Conservation (phyloP, 1,284 basidiomycete species). For the Apiotrichum porosum region DNA sequence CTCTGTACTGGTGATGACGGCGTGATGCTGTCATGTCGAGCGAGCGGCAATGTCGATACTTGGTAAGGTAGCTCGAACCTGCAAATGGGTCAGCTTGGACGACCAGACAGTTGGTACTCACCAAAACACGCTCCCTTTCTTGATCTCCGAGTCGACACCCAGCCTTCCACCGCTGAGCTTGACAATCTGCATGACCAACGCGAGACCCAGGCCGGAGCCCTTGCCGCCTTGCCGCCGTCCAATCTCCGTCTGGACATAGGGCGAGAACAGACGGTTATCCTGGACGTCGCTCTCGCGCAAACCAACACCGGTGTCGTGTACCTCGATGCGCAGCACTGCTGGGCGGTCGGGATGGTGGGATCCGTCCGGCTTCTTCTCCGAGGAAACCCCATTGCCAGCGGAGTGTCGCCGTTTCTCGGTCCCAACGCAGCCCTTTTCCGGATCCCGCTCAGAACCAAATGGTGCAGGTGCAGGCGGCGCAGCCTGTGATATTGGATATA, state of each 20-base stretch:
- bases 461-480: too few species aligned
- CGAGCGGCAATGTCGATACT: too few species aligned
- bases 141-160: constrained; percentile 52
- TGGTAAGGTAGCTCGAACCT: too few species aligned
- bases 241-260: constrained; percentile 50
- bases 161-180: constrained; percentile 73
- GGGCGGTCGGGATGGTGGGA: constrained; percentile 4
- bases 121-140: constrained; percentile 46
- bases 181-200: constrained; percentile 83
- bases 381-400: too few species aligned
- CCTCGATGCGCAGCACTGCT: constrained; percentile 67
- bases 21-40: too few species aligned
- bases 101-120: neutral
- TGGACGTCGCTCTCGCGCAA: constrained; percentile 67
- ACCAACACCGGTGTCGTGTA: constrained; percentile 73
- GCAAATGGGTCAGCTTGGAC: too few species aligned
- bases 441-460: too few species aligned
- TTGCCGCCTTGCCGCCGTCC: constrained; percentile 78
- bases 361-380: too few species aligned
- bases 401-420: too few species aligned
- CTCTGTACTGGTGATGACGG: too few species aligned
- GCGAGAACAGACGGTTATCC: constrained; percentile 50
- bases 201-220: constrained; percentile 77
- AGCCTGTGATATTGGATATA: too few species aligned
- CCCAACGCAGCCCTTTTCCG: too few species aligned